A percentile compares a stretch with the other conserved stretches of the same genome.
Conservation (phyloP, 2,329 filamentous ascomycete genomes). For the Cadophora gregata region DNA sequence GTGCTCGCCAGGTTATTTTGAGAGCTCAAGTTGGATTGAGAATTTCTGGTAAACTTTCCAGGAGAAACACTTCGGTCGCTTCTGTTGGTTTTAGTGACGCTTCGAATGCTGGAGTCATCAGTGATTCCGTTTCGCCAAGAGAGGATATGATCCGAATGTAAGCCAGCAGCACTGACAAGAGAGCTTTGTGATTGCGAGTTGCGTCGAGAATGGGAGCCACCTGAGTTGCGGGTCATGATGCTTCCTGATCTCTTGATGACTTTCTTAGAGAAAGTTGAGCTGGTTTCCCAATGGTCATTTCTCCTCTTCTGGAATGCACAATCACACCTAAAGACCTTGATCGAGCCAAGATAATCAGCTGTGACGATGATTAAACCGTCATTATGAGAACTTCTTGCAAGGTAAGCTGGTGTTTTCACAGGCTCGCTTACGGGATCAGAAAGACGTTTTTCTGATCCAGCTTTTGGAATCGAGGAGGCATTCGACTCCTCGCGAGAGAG, state of each 20-base stretch:
- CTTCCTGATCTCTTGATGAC: constrained; percentile 41
- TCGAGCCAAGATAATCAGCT: constrained; percentile 83
- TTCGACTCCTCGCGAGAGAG: constrained; percentile 73
- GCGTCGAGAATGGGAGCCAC: constrained; percentile 49
- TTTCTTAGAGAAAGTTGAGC: constrained; percentile 70
- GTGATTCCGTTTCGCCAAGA: constrained; percentile 81
- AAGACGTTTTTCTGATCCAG: constrained; percentile 36
- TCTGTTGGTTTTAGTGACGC: constrained; percentile 52
- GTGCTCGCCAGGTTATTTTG: constrained; percentile 39
- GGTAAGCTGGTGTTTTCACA: constrained; percentile 77
- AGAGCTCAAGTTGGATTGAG: constrained; percentile 33
- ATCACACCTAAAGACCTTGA: constrained; percentile 96
- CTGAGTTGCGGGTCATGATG: constrained; percentile 56
- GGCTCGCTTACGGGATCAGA: constrained; percentile 45
- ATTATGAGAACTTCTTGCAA: constrained; percentile 75
- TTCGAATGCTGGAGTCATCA: constrained; percentile 46
- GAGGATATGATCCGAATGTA: constrained; percentile 74
- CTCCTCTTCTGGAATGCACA: constrained; percentile 76
- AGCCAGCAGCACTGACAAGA: constrained; percentile 40
- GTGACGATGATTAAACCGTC: constrained; percentile 92
- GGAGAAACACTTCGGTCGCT: constrained; percentile 63
- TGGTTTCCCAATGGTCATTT: constrained; percentile 78
- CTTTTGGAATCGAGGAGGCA: constrained; percentile 50
- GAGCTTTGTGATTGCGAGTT: constrained; percentile 49
- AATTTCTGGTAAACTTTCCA: constrained; percentile 45